Base-by-base conservation (phyloP, 129 eudicot species). In the Glebionis coronaria region DNA sequence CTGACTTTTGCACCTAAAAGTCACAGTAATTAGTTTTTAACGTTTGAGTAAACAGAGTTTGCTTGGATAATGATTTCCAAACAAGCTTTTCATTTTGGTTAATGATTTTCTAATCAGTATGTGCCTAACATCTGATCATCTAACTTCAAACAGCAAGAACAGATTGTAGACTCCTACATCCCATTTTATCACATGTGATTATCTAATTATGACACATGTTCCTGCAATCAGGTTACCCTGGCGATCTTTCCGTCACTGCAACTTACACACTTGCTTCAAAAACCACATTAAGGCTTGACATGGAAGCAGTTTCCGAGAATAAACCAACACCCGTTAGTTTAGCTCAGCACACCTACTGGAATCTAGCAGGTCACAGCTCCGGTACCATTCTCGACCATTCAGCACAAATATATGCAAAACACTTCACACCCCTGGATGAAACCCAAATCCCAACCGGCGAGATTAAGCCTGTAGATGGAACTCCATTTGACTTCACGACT, bases 291-390 rank as follows among this genome's bases (percentile, higher is more conserved):
- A 79, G 85, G 66, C 99, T 93, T 1, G 95, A 86, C 82, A 87
- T 93, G 99, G 97, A 86, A 77, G 99, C 95, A 9, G 81, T 88
- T 10, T 86, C 95, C 3, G 82, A 79, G 63, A 84, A 84, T 40
- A 93, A 89, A 76, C 83, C 97, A 2, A 89, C 99, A 8, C 97
- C 95, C 4, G 83, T 93, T 50, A 93, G 75, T 69, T 75, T 93
- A 28, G 95, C 99, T 15, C 97, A 93, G 67, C 99, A 93, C 63
- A 93, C 99, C 38, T 93, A 93, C 77, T 93, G 97, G 97, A 93
- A 93, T 52, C 80, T 93, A 53, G 84, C 87, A 0, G 99, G 97
- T 56, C 97, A 93, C 61, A 52, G 81, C 74, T 84, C 97, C 1
- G 99, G 99, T 4, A 56, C 57, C 47, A 73, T 93, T 47, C 95